A percentile compares a stretch with the other conserved stretches of the same genome.
Evolutionary conservation across 345 rosid genomes (phyloP).

Genomic region (Ceriops decandra): DNA sequence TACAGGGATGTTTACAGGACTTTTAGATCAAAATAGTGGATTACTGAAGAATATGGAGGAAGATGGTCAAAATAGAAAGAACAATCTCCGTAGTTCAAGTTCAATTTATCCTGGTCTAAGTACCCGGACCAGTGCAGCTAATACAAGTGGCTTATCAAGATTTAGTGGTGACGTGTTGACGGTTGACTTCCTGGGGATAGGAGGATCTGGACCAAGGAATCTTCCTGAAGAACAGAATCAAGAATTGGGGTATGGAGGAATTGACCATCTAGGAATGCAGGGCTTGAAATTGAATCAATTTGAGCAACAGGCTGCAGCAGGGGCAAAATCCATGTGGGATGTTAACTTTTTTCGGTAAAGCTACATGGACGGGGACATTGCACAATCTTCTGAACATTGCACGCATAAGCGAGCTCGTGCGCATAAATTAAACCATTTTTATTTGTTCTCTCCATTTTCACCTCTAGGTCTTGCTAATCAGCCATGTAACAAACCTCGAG

Average conservation of each 20-base stretch:
- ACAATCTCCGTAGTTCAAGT: conserved; percentile 12
- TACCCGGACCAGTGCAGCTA: neutral
- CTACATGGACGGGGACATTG: neutral
- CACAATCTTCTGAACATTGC: too few relatives aligned
- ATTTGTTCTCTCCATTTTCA: neutral
- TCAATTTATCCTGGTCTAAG: conserved; percentile 8
- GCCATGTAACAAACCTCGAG: conserved; percentile 7
- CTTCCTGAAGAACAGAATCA: conserved; percentile 29
- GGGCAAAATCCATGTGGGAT: conserved; percentile 41
- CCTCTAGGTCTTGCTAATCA: neutral
- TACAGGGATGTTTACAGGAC: conserved; percentile 17
- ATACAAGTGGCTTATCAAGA: conserved; percentile 17
- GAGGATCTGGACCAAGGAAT: conserved; percentile 34
- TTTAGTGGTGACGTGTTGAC: conserved; percentile 39
- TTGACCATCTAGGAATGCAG: conserved; percentile 24
- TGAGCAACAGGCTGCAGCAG: conserved; percentile 30
- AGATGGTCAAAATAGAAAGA: conserved; percentile 1
- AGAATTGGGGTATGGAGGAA: conserved; percentile 30
- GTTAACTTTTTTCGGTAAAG: conserved; percentile 8
- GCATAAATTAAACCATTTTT: neutral
- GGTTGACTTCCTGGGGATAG: conserved; percentile 59
- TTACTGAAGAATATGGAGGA: conserved; percentile 19
- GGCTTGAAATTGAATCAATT: conserved; percentile 25
- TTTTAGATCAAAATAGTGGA: conserved; percentile 20
- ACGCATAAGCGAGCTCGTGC: too few relatives aligned